Percentiles rank a stretch among this genome's conserved stretches.
These are phyloP conservation scores for Cadophora malorum DNA, from an alignment of 2,329 filamentous ascomycete species.

Conservation along the genomic window DNA sequence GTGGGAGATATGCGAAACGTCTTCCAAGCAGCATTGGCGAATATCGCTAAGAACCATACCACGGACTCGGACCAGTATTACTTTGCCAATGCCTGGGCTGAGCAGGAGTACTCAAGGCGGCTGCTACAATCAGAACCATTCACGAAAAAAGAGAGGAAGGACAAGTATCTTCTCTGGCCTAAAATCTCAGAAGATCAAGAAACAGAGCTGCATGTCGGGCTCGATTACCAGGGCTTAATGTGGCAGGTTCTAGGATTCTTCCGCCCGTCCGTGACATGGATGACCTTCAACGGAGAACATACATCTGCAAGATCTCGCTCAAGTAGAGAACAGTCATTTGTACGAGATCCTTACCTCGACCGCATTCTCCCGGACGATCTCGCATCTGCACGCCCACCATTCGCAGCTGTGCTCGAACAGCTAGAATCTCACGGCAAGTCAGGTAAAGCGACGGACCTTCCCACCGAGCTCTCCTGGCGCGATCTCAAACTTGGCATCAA, in stretches of 20 bases:
- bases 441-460: background rate
- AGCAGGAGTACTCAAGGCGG: constrained; percentile 7
- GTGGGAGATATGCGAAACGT: constrained; percentile 7
- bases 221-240: constrained; percentile 2
- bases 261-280: constrained; percentile 2
- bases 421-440: background rate
- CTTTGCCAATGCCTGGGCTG: constrained; percentile 4
- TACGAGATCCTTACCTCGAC: background rate
- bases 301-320: background rate
- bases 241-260: constrained; percentile 2
- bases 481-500: constrained; percentile 18
- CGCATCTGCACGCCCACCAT: background rate
- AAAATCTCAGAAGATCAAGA: background rate
- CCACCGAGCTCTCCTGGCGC: background rate
- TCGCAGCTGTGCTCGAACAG: background rate
- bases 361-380: background rate
- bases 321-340: background rate
- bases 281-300: background rate
- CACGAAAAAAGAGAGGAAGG: background rate
- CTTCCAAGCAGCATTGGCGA: constrained; percentile 3
- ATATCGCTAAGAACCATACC: constrained; percentile 3
- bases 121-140: constrained; percentile 6
- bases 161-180: background rate
- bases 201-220: background rate
- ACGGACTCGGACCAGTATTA: constrained; percentile 6